Conservation (phyloP, 768 basidiomycete genomes). For the Rhodotorula babjevae region DNA sequence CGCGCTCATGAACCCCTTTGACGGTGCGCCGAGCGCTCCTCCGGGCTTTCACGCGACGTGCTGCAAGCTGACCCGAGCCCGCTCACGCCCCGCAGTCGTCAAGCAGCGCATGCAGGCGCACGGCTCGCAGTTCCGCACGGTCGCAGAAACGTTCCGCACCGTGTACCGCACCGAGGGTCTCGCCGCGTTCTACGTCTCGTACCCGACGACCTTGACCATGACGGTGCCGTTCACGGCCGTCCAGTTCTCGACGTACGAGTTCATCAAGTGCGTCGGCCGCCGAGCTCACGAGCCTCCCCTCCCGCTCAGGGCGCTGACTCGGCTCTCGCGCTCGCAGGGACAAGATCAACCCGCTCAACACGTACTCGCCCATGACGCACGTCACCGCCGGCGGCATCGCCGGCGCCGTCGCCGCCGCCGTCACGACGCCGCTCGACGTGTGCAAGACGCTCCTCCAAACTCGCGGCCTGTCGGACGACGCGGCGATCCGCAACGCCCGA, state of each 20-base stretch:
- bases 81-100: conserved; percentile 62
- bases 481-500: conserved; percentile 71
- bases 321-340: conserved; percentile 16
- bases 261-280: conserved; percentile 61
- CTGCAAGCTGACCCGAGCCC: background rate
- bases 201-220: conserved; percentile 92
- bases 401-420: conserved; percentile 87
- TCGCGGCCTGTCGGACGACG: conserved; percentile 77
- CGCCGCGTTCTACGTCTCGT: conserved; percentile 91
- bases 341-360: conserved; percentile 69
- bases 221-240: conserved; percentile 97
- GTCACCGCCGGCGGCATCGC: conserved; percentile 86
- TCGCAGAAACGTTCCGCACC: conserved; percentile 73
- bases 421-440: conserved; percentile 94
- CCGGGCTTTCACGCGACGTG: background rate
- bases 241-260: conserved; percentile 95
- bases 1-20: conserved; percentile 99
- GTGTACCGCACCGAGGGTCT: conserved; percentile 83
- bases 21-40: conserved; percentile 60
- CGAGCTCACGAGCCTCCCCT: background rate
- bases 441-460: conserved; percentile 97
- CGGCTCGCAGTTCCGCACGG: conserved; percentile 82
- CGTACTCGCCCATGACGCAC: conserved; percentile 90
- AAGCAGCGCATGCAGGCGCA: conserved; percentile 99
- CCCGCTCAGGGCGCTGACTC: background rate